A percentile compares a stretch with the other conserved stretches of the same genome.
These are phyloP conservation scores for Talaromyces sp. DNA, from an alignment of 2,329 filamentous ascomycete species.

Conservation along the genomic window DNA sequence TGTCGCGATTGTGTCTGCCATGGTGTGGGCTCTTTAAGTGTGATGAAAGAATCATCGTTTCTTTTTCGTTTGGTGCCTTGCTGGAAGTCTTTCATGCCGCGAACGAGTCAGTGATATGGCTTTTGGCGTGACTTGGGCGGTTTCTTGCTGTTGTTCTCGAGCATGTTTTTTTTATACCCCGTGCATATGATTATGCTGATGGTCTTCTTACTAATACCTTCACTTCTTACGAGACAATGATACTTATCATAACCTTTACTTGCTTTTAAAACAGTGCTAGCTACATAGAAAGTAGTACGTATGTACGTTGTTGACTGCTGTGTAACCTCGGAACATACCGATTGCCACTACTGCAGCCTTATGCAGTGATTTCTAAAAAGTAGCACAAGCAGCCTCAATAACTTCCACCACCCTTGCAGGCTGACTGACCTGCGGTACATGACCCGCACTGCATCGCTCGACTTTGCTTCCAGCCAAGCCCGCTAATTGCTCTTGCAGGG, in stretches of 20 bases:
- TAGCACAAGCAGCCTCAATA: neutral
- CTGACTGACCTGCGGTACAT: constrained; percentile 6
- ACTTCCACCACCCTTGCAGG: constrained; percentile 7
- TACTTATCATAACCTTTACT: neutral
- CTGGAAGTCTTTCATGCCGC: neutral
- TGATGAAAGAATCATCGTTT: neutral
- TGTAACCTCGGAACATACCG: neutral
- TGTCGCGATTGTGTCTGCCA: constrained; percentile 28
- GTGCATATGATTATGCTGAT: neutral
- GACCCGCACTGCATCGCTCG: constrained; percentile 2
- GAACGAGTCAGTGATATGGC: neutral
- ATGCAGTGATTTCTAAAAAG: neutral
- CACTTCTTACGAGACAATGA: neutral
- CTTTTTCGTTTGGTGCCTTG: neutral
- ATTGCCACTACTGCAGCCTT: neutral
- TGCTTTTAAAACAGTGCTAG: no score
- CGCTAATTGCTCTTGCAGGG: constrained; percentile 6
- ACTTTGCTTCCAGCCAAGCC: constrained; percentile 1
- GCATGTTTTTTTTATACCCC: neutral
- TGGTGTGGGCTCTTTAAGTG: constrained; percentile 25
- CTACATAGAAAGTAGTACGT: no score
- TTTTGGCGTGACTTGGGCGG: neutral
- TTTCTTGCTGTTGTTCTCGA: neutral
- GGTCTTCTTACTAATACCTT: neutral
- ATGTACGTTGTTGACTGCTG: neutral